A percentile compares a stretch with the other conserved stretches of the same genome.
phyloP scores from a whole-genome alignment of 805 yeast genomes.

The Metschnikowia lochheadii region DNA sequence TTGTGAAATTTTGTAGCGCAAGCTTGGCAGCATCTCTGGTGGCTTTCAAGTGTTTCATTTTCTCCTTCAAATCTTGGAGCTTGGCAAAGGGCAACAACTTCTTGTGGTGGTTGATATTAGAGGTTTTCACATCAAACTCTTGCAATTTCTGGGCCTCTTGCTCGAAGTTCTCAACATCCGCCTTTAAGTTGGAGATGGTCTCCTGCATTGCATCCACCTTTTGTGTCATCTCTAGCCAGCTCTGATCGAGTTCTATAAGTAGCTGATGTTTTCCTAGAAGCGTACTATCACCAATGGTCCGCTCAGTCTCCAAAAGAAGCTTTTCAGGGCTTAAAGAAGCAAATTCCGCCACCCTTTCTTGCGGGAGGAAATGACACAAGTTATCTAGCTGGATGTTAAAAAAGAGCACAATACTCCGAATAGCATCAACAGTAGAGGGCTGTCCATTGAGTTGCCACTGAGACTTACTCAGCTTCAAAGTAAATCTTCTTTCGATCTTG shows the following conservation, averaged over 20 bases:
- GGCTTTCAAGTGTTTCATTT: constrained; percentile 28
- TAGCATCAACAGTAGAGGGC: constrained; percentile 37
- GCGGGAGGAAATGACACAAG: constrained; percentile 91
- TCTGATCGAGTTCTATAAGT: constrained; percentile 49
- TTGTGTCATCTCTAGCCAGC: constrained; percentile 24
- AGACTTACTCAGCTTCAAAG: constrained; percentile 37
- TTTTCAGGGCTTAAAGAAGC: constrained; percentile 76
- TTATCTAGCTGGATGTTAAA: constrained; percentile 85
- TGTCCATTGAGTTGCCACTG: constrained; percentile 49
- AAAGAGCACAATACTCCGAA: constrained; percentile 42
- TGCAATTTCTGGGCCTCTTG: constrained; percentile 45
- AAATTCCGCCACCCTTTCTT: constrained; percentile 90
- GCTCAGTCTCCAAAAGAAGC: constrained; percentile 69
- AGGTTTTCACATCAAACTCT: constrained; percentile 43
- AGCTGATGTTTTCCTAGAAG: constrained; percentile 54
- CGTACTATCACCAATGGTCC: constrained; percentile 66
- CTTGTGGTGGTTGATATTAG: constrained; percentile 34
- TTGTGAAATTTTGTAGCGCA: constrained; percentile 25
- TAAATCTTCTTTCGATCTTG: constrained; percentile 45
- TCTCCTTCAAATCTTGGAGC: constrained; percentile 33
- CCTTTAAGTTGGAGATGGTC: constrained; percentile 30
- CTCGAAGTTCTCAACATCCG: constrained; percentile 36
- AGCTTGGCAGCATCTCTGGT: constrained; percentile 35
- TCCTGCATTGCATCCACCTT: constrained; percentile 25
- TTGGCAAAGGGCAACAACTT: constrained; percentile 41